Base-by-base conservation (phyloP, 2,329 filamentous ascomycete species). In the Monosporascus sp. region DNA sequence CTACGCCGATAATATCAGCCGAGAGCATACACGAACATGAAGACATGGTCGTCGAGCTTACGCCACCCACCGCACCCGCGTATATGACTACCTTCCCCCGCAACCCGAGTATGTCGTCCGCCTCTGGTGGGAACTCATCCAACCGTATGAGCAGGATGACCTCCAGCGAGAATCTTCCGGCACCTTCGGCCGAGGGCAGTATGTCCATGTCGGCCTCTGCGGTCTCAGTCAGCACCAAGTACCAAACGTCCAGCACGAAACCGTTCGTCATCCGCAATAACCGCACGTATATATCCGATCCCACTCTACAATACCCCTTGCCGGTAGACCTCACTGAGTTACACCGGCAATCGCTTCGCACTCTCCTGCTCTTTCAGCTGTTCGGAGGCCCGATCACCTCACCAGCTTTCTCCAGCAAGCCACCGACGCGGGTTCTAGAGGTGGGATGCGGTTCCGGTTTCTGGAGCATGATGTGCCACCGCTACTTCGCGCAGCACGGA, bases 401-500 rank as follows among this genome's bases (percentile, higher is more conserved):
- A 8, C 86, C 87, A 1, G 76, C 77, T 31, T 79, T 90, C 51
- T 74, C 79, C 44, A 79, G 83, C 58, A 83, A 83, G 47, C 85
- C 89, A 20, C 92, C 92, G 0, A 80, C 80, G 63, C 86, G 85
- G 59, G 87, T 97, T 27, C 78, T 97, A 24, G 93, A 97, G 66
- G 73, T 97, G 36, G 91, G 86, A 31, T 97, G 93, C 69, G 92
- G 92, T 19, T 88, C 88, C 20, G 93, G 85, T 24, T 89, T 95
- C 67, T 97, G 92, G 92, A 92, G 89, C 62, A 87, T 89, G 71
- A 85, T 91, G 76, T 95, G 90, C 69, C 88, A 96, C 69, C 84
- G 90, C 37, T 88, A 90, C 71, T 90, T 92, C 66, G 78, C 81
- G 53, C 79, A 83, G 48, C 77, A 82, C 52, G 90, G 90, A 16